phyloP scores from a whole-genome alignment of 768 basidiomycete genomes.

The Amylocystis lapponica region DNA sequence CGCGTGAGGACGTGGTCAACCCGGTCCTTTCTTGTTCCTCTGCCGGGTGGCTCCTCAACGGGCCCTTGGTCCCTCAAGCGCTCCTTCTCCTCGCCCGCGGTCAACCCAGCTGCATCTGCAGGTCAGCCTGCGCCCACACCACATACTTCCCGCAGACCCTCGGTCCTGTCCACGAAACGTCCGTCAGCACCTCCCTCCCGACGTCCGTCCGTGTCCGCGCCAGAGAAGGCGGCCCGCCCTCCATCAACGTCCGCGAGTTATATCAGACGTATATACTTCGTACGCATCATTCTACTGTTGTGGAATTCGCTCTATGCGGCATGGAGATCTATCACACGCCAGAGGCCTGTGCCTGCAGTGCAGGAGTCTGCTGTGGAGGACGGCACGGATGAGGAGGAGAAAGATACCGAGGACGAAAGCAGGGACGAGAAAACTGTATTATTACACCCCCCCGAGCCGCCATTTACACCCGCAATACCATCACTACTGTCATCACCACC shows the following conservation, averaged over 20 bases:
- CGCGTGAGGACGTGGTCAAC: conserved; percentile 56
- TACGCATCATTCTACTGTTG: conserved; percentile 60
- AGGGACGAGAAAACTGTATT: conserved; percentile 25
- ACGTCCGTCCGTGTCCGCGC: conserved; percentile 19
- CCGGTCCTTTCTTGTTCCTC: conserved; percentile 43
- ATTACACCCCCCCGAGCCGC: conserved; percentile 18
- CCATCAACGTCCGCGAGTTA: conserved; percentile 9
- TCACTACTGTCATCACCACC: conserved; percentile 15
- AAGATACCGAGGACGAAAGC: conserved; percentile 30
- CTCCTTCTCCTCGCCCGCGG: conserved; percentile 60
- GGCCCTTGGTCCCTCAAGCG: conserved; percentile 39
- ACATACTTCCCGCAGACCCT: conserved; percentile 8
- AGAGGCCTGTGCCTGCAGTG: conserved; percentile 12
- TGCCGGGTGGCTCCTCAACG: conserved; percentile 21
- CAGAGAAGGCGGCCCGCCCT: conserved; percentile 19
- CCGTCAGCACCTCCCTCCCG: conserved; percentile 13
- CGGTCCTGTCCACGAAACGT: conserved; percentile 7
- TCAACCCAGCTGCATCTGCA: conserved; percentile 22
- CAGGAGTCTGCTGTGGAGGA: conserved; percentile 25
- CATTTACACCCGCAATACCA: conserved; percentile 21
- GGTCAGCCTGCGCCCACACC: not conserved
- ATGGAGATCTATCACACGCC: conserved; percentile 42
- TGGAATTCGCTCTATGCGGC: conserved; percentile 66
- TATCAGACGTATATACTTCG: conserved; percentile 55
- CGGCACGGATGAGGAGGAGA: conserved; percentile 26